Evolutionary conservation across 345 rosid genomes (phyloP).

Genomic region (Erysimum cheiranthoides): DNA sequence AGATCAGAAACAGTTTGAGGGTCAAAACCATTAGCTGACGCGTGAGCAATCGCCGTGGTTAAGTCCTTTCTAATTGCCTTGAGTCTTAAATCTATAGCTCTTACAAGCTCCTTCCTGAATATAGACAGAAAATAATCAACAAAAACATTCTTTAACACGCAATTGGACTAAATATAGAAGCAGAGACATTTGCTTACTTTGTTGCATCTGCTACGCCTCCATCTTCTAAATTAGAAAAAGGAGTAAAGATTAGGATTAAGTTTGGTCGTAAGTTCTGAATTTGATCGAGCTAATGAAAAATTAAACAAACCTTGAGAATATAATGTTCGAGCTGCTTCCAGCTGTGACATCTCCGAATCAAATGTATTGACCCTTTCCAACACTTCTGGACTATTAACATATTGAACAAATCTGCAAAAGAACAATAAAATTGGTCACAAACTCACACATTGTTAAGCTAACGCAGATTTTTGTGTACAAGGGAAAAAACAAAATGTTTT

Average conservation of each 20-base stretch:
- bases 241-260: not conserved
- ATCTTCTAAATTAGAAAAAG: constrained; percentile 38
- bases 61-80: constrained; percentile 76
- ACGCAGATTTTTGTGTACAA: not conserved
- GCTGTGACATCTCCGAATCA: constrained; percentile 92
- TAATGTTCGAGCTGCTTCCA: constrained; percentile 86
- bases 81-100: constrained; percentile 92
- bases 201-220: constrained; percentile 55
- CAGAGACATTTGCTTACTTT: constrained; percentile 54
- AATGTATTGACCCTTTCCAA: constrained; percentile 75
- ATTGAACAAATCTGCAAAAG: constrained; percentile 74
- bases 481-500: not conserved
- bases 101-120: constrained; percentile 84
- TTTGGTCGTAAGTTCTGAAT: constrained; percentile 15
- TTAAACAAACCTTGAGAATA: constrained; percentile 69
- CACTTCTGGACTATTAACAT: constrained; percentile 85
- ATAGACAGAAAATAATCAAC: constrained; percentile 20
- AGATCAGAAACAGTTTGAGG: constrained; percentile 69
- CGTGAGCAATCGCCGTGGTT: constrained; percentile 65
- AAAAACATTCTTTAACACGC: not conserved
- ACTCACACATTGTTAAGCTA: constrained; percentile 22
- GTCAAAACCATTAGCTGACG: constrained; percentile 83
- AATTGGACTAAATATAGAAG: constrained; percentile 48
- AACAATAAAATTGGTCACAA: constrained; percentile 13
- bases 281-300: not conserved